Evolutionary conservation across 177 flowering plant species (phyloP), one percentile per base, ranked within the genome.

Genomic region (Vitis hybrid): DNA sequence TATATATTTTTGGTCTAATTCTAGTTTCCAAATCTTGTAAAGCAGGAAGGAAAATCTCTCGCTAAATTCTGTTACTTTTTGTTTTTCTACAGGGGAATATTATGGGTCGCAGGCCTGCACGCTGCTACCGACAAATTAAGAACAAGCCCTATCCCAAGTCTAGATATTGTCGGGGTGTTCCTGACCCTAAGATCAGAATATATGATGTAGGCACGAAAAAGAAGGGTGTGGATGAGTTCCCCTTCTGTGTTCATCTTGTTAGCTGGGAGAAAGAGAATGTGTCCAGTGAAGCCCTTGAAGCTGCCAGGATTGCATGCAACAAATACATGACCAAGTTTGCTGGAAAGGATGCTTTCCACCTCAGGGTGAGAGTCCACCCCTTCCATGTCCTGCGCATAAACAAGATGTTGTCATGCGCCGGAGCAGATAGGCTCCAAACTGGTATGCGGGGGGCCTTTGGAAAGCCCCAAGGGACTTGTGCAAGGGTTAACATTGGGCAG

Each of bases 231-330:
- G 91, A 87, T 67, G 91, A 87, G 72, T 87, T 86, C 52, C 89
- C 89, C 2, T 87, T 84, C 76, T 87, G 91, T 60, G 89, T 87
- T 10, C 91, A 85, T 56, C 78, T 88, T 51, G 92, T 88, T 14
- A 80, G 86, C 66, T 86, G 92, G 91, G 91, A 88, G 76, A 86
- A 88, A 75, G 91, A 88, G 70, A 88, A 86, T 74, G 90, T 88
- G 10, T 86, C 90, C 2, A 85, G 88, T 74, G 91, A 86, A 60
- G 91, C 91, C 1, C 73, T 86, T 49, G 90, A 88, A 69, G 90
- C 92, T 77, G 90, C 92, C 22, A 75, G 92, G 3, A 86, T 88
- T 78, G 91, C 90, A 0, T 88, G 91, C 74, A 87, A 85, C 85
- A 87, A 86, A 72, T 87, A 86, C 65, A 87, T 87, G 89, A 68